Evolutionary conservation across 139 green algal species (phyloP), one percentile per base, ranked within the genome.

Genomic region (Coccomyxa sp.): DNA sequence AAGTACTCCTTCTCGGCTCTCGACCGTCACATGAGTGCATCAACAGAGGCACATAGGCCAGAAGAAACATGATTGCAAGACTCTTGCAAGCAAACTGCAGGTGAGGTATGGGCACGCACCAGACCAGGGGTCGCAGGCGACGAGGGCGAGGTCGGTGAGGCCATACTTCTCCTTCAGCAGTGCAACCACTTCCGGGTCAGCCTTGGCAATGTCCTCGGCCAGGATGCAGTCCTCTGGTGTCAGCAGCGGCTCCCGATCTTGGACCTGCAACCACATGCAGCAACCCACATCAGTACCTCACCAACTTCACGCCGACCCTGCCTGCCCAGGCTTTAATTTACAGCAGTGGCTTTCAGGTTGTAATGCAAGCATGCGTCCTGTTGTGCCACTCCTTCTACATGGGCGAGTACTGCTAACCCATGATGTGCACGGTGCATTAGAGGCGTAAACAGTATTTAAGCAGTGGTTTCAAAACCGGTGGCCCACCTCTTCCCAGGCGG

Each of bases 91-190:
- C 38, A 51, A 51, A 51, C 3, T 3, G 3, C 38, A 51, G 38
- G 38, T 51, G 38, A 51, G 38, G 7, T 51, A 7, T 51, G 38
- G 63, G 63, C 63, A 25, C 63, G 18, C 63, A 71, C 63, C 63
- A 28, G 63, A 91, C 91, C 93, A 96, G 28, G 93, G 93, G 81
- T 96, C 91, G 59, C 82, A 91, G 10, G 89, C 91, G 28, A 95
- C 81, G 1, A 13, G 87, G 58, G 86, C 92, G 27, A 71, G 63
- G 9, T 17, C 63, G 63, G 81, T 91, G 77, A 96, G 90, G 79
- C 89, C 87, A 82, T 95, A 96, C 13, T 89, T 90, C 66, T 95
- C 85, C 28, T 23, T 51, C 82, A 97, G 67, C 63, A 96, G 77
- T 66, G 82, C 67, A 58, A 38, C 21, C 27, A 96, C 84, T 13